Conservation (phyloP, 331 rosid species). For the Acacia concinna region DNA sequence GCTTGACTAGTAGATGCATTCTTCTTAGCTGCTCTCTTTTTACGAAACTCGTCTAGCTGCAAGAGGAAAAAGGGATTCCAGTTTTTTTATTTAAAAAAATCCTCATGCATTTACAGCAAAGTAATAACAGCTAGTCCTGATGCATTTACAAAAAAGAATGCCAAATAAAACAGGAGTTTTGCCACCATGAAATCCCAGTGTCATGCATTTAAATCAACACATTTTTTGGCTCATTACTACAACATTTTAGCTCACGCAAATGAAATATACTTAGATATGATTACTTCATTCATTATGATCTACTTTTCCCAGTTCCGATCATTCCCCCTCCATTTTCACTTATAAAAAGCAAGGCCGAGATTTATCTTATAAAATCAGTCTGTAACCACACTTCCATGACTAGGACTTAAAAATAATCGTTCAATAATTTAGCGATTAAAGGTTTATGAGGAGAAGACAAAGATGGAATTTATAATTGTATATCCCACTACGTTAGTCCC, state of each 20-base stretch:
- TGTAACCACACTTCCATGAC: not conserved
- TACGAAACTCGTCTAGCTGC: conserved; percentile 96
- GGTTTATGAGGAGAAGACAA: not conserved
- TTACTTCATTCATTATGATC: conserved; percentile 5
- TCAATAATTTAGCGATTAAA: not conserved
- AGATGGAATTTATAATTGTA: not conserved
- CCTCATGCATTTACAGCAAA: not conserved
- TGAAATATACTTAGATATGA: not conserved
- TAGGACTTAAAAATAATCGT: not conserved
- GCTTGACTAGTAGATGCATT: conserved; percentile 46
- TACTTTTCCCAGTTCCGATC: not conserved
- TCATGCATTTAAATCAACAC: not conserved
- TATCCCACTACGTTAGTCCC: not conserved
- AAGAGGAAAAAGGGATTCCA: conserved; percentile 32
- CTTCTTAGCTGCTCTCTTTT: conserved; percentile 85
- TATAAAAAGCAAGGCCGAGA: not conserved
- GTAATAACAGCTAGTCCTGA: not conserved
- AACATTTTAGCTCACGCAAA: not conserved
- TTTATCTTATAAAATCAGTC: not conserved
- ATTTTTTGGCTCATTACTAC: not conserved
- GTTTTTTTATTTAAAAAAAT: not conserved
- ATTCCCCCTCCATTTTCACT: conserved; percentile 12
- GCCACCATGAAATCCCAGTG: not conserved
- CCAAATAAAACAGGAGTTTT: not conserved
- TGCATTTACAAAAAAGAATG: not conserved